Conservation (phyloP, 2,329 filamentous ascomycete species). For the Colletotrichum echinochloae region DNA sequence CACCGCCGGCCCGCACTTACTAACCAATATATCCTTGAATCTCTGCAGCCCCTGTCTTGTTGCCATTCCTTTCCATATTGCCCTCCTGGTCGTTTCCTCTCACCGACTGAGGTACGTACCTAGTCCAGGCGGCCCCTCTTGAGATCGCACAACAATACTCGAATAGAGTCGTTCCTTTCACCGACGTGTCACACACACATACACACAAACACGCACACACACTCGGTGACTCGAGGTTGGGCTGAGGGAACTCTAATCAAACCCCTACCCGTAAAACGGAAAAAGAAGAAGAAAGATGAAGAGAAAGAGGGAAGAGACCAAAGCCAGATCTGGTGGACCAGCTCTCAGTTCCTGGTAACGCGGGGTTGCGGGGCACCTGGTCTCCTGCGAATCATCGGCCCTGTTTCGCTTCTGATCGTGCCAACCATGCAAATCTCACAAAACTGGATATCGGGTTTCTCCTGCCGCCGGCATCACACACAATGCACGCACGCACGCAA, state of each 20-base stretch:
- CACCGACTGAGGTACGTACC: too few relatives aligned
- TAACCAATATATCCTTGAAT: slow-evolving; percentile 8
- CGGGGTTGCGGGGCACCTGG: slow-evolving; percentile 40
- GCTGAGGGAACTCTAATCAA: neutral
- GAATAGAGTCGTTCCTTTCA: too few relatives aligned
- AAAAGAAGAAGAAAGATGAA: neutral
- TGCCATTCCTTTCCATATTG: slow-evolving; percentile 11
- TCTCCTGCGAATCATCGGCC: slow-evolving; percentile 38
- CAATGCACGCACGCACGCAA: neutral
- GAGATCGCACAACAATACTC: too few relatives aligned
- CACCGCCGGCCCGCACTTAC: slow-evolving; percentile 13
- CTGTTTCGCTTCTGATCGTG: slow-evolving; percentile 24
- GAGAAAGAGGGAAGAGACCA: neutral
- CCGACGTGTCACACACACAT: slow-evolving; percentile 12
- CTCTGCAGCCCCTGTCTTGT: neutral
- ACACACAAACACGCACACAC: neutral
- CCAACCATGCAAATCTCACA: slow-evolving; percentile 20
- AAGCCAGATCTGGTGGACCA: slow-evolving; percentile 36
- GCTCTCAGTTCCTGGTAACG: slow-evolving; percentile 33
- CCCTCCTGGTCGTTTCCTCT: neutral
- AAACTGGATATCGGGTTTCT: slow-evolving; percentile 8
- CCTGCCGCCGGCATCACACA: slow-evolving; percentile 5
- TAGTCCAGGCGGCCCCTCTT: too few relatives aligned
- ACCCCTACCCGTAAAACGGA: slow-evolving; percentile 11
- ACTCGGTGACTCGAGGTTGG: too few relatives aligned